These are phyloP conservation scores for Mortierella hygrophila DNA, from an alignment of 192 early-diverging fungal species.

Conservation along the genomic window DNA sequence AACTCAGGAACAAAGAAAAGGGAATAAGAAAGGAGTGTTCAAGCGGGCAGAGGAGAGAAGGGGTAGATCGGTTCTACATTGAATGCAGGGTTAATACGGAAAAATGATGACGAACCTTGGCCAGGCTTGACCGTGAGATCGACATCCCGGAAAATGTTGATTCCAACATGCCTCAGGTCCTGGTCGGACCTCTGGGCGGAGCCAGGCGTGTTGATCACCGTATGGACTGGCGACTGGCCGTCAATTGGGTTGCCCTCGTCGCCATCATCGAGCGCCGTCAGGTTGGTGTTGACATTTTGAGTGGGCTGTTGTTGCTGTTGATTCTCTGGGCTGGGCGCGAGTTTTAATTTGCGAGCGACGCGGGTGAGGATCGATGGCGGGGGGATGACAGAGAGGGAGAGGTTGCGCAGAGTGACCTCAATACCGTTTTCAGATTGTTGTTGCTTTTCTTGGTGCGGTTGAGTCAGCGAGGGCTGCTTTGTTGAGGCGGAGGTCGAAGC, in stretches of 20 bases:
- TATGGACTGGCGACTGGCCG: neutral
- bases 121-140: constrained; percentile 50
- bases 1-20: neutral
- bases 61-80: neutral
- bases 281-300: neutral
- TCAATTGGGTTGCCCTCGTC: neutral
- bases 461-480: neutral
- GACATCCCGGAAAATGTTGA: constrained; percentile 50
- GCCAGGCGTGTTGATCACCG: neutral
- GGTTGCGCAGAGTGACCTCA: constrained; percentile 42
- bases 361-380: constrained; percentile 43
- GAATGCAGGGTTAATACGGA: neutral
- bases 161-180: constrained; percentile 40
- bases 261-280: neutral
- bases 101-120: constrained; percentile 31
- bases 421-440: constrained; percentile 15
- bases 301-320: neutral
- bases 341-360: constrained; percentile 24
- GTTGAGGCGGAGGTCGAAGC: neutral
- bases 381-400: constrained; percentile 52
- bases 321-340: constrained; percentile 14
- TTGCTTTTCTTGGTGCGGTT: neutral
- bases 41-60: neutral
- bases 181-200: constrained; percentile 15
- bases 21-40: neutral